phyloP scores from a whole-genome alignment of 257 asterid genomes.

The Leonotis leonurus region DNA sequence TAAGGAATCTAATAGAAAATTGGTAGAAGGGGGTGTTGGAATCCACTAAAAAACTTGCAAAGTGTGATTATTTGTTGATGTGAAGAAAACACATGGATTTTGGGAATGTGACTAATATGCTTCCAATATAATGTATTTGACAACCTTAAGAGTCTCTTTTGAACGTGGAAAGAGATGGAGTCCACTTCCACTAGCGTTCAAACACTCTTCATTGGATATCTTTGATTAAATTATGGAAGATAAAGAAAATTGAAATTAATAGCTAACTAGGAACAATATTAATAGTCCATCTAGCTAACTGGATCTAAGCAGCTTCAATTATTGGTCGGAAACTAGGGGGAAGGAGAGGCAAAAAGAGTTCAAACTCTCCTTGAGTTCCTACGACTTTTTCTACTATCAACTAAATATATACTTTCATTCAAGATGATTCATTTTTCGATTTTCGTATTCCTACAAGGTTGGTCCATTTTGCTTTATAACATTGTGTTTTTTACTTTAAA shows the following conservation, averaged over 20 bases:
- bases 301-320: conserved; percentile 45
- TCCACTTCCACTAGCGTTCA: conserved; percentile 50
- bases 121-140: conserved; percentile 41
- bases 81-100: conserved; percentile 42
- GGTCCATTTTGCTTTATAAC: no score
- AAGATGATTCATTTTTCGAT: no score
- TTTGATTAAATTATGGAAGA: background rate
- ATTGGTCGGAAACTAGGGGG: conserved; percentile 28
- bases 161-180: conserved; percentile 48
- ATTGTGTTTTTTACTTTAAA: no score
- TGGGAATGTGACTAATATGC: conserved; percentile 43
- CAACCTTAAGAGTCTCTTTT: conserved; percentile 35
- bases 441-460: no score
- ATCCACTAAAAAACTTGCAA: conserved; percentile 43
- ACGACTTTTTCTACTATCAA: background rate
- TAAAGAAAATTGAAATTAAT: background rate
- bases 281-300: conserved; percentile 10
- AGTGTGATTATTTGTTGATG: conserved; percentile 25
- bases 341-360: background rate
- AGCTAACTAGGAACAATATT: no score
- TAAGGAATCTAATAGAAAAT: conserved; percentile 31
- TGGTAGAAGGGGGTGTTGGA: conserved; percentile 68
- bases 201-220: conserved; percentile 27
- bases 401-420: no score
- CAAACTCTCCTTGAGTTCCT: background rate